Conservation (phyloP, 2,329 filamentous ascomycete genomes). For the Penicillium glabrum region DNA sequence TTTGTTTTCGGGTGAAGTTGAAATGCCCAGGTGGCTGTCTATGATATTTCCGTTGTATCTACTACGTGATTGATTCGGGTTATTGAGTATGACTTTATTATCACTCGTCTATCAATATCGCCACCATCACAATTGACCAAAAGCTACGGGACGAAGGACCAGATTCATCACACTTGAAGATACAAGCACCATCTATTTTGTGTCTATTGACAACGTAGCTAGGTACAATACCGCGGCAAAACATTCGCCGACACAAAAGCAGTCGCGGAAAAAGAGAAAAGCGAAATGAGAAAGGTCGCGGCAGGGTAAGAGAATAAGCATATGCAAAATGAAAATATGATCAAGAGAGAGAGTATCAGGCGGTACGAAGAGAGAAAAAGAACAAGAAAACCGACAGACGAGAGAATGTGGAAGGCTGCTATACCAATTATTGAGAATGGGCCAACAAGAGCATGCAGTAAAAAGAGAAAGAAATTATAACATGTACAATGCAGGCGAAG, state of each 20-base stretch:
- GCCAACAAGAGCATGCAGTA: not conserved
- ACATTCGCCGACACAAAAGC: not conserved
- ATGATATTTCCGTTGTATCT: not conserved
- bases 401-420: not conserved
- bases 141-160: not conserved
- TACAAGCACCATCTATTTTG: slow-evolving; percentile 21
- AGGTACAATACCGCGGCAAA: slow-evolving; percentile 16
- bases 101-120: no score
- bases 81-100: not conserved
- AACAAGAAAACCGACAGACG: not conserved
- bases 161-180: not conserved
- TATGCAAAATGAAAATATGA: slow-evolving; percentile 13
- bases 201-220: slow-evolving; percentile 16
- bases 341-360: slow-evolving; percentile 13
- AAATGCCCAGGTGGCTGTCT: not conserved
- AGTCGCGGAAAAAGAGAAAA: slow-evolving; percentile 1
- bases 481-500: slow-evolving; percentile 16
- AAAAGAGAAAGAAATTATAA: slow-evolving; percentile 11
- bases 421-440: not conserved
- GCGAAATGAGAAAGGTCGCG: not conserved
- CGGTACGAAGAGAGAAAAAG: slow-evolving; percentile 10
- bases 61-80: no score
- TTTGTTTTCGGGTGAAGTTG: not conserved
- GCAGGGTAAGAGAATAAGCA: slow-evolving; percentile 4
- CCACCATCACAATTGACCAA: not conserved